Base-by-base conservation (phyloP, 805 yeast species). In the Schwanniomyces pseudopolymorphus region DNA sequence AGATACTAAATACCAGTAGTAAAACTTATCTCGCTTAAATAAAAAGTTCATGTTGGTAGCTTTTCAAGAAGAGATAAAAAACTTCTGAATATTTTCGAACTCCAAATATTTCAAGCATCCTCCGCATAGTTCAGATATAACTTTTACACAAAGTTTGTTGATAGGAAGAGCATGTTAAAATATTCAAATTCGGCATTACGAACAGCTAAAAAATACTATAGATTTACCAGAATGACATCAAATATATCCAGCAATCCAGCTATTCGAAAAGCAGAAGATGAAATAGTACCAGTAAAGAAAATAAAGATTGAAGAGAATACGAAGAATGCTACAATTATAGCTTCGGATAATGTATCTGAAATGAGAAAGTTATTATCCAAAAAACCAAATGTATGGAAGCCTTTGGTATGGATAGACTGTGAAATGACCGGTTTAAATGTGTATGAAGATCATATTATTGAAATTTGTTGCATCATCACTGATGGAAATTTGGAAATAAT, bases 401-500 rank as follows among this genome's bases (percentile, higher is more conserved):
- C 76, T 1, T 73, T 92, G 16, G 95, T 94, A 3, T 94, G 99
- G 99, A 77, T 94, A 14, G 99, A 94, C 68, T 94, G 98, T 67
- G 99, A 94, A 64, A 94, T 94, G 99, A 94, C 99, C 0, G 99
- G 99, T 0, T 70, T 94, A 33, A 86, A 92, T 56, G 82, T 84
- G n/a, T 64, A 69, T 40, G 54, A 58, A 31, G 98, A 94, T 62
- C 81, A 79, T 47, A 91, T 94, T 55, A 87, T 94, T 49, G 99
- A 94, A 66, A 84, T 94, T 22, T 89, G 97, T 62, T 90, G 97
- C 62, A 70, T 92, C 33, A 74, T 94, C 39, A 94, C 99, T 1
- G 96, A 92, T 59, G 89, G 87, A 8, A 70, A 89, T 48, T 74
- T 94, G 50, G 80, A 87, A 44, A 56, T 88, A 3, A 69, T 89